Base-by-base conservation (phyloP, 768 basidiomycete genomes). In the Termitomyces sp. region DNA sequence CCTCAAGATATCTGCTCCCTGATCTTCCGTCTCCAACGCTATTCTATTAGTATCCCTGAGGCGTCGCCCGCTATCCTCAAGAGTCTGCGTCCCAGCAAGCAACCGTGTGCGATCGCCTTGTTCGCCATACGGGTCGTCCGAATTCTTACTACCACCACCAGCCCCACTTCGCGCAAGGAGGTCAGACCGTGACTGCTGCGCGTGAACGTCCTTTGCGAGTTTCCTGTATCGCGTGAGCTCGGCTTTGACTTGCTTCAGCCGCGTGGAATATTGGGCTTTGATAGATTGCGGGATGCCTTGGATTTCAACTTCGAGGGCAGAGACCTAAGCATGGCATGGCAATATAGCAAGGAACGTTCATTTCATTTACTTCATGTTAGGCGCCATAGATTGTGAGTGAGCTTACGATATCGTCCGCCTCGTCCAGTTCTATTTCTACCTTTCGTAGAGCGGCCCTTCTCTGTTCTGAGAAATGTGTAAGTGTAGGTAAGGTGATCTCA, bases 221-320 rank as follows among this genome's bases (percentile, higher is more conserved):
- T 90, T 90, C 80, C 95, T 94, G 76, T 84, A 88, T 63, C 84
- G 83, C 33, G 81, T 80, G 3, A 97, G 79, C 57, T 90, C 90
- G 0, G 84, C 72, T 70, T 94, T 94, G 50, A 86, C 82, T 33
- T 85, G 76, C 66, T 84, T 85, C 48, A 95, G 80, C 59, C 90
- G 84, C 12, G 79, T 68, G 58, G 85, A 80, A 69, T 94, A 94
- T 39, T 84, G 84, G 0, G 84, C 68, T 62, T 88, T 83, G 70
- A 96, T 82, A 22, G 91, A 93, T 68, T 90, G 84, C 0, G 94
- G 94, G 71, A 96, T 94, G 1, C 92, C 92, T 62, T 93, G 94
- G 11, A 95, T 87, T 74, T 97, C 95, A 45, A 95, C 84, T 73
- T 96, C 94, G 81, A 98, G 91, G 79, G 96, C 95, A 42, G 92